Evolutionary conservation across 202 grass and related monocot species (phyloP).

Genomic region (Hordeum pubiflorum): DNA sequence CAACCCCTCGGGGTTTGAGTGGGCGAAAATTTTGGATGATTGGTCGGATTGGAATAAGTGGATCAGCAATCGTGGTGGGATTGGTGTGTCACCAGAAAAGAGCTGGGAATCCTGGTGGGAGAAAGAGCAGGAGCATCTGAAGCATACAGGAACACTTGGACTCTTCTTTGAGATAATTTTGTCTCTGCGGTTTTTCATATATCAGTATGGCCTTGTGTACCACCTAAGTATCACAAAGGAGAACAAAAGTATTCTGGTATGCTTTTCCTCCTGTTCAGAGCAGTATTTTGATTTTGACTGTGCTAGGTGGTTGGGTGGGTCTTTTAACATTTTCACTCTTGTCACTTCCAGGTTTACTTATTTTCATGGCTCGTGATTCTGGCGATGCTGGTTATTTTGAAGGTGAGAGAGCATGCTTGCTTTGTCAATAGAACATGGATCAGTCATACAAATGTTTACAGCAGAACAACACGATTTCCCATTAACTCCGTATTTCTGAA

Average conservation of each 20-base stretch:
- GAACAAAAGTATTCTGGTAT: slow-evolving; percentile 74
- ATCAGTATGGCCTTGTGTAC: slow-evolving; percentile 94
- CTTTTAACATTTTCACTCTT: slow-evolving; percentile 12
- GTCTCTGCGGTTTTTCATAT: slow-evolving; percentile 75
- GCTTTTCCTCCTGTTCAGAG: slow-evolving; percentile 10
- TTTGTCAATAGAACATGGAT: slow-evolving; percentile 25
- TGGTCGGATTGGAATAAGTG: slow-evolving; percentile 97
- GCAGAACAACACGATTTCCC: not conserved
- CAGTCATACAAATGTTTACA: not conserved
- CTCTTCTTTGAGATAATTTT: slow-evolving; percentile 67
- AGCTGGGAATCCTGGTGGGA: slow-evolving; percentile 99
- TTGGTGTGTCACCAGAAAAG: slow-evolving; percentile 81
- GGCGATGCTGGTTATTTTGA: slow-evolving; percentile 59
- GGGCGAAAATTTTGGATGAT: slow-evolving; percentile 90
- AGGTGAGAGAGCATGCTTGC: slow-evolving; percentile 42
- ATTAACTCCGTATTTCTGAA: not conserved
- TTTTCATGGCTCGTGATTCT: slow-evolving; percentile 75
- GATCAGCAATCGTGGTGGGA: slow-evolving; percentile 84
- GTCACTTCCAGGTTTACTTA: slow-evolving; percentile 74
- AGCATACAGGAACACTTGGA: slow-evolving; percentile 62
- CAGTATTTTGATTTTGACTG: slow-evolving; percentile 18
- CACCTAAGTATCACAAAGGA: slow-evolving; percentile 55
- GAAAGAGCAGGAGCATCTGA: slow-evolving; percentile 74
- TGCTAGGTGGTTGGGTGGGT: slow-evolving; percentile 11
- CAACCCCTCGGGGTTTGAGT: slow-evolving; percentile 94